These are phyloP conservation scores for Plasmopara viticola DNA, from an alignment of 352 stramenopile genomes.

Conservation along the genomic window DNA sequence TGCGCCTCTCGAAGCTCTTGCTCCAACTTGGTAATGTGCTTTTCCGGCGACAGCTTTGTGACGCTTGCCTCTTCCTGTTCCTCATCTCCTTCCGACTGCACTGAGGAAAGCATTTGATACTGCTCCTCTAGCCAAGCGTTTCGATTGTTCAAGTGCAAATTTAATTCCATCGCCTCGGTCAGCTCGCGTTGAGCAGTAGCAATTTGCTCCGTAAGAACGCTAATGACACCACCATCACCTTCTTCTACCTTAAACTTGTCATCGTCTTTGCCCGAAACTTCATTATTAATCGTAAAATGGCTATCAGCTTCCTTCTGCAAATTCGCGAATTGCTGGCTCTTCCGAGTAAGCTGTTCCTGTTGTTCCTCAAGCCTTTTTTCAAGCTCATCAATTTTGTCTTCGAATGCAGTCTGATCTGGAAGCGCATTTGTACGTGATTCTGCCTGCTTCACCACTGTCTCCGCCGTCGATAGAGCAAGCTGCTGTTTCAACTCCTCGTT, in stretches of 20 bases:
- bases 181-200: conserved; percentile 61
- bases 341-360: conserved; percentile 55
- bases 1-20: conserved; percentile 36
- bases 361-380: conserved; percentile 54
- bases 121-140: conserved; percentile 78
- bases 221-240: conserved; percentile 40
- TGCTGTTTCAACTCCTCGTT: conserved; percentile 81
- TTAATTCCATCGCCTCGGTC: conserved; percentile 79
- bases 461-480: conserved; percentile 42
- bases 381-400: conserved; percentile 51
- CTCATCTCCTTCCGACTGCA: conserved; percentile 27
- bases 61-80: conserved; percentile 24
- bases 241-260: conserved; percentile 46
- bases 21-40: conserved; percentile 27
- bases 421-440: conserved; percentile 53
- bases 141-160: conserved; percentile 69
- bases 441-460: conserved; percentile 53
- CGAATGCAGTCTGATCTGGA: conserved; percentile 38
- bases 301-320: conserved; percentile 27
- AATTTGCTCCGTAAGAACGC: conserved; percentile 67
- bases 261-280: conserved; percentile 22
- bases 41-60: conserved; percentile 20
- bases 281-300: conserved; percentile 6
- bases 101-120: conserved; percentile 38
- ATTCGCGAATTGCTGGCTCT: conserved; percentile 42